Evolutionary conservation across 176 grass and related monocot genomes (phyloP), one percentile per base, ranked within the genome.

Genomic region (Guadua angustifolia): DNA sequence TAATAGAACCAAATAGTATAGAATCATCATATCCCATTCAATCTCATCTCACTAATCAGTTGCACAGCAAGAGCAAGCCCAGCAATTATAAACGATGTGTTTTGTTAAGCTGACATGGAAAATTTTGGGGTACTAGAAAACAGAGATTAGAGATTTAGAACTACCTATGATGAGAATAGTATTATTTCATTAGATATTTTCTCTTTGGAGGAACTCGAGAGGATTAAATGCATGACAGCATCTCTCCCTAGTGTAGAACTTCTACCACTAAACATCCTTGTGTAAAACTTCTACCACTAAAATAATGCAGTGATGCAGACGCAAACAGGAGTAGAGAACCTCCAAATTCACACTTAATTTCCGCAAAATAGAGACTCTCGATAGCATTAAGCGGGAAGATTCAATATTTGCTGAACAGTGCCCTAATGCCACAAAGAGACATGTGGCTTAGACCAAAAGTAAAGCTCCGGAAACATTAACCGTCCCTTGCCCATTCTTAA

Each of bases 401-500:
- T 9, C 42, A 43, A 43, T 4, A 73, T 62, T 71, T 57, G 19
- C 66, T 78, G 45, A 78, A 72, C 55, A 49, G 63, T 19, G 7
- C 17, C 39, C 17, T 43, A 43, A 50, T 47, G 14, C 36, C 3
- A 55, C 64, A 63, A 39, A 24, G 19, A 76, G 53, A 46, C 35
- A 85, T 38, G 43, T 24, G 38, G 72, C 50, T 24, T 16, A 53
- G 15, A 72, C 38, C 25, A 56, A 82, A 82, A 55, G 33, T 25
- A 25, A 33, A 49, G 10, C 70, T n/a, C 58, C 39, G 33, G 73
- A 78, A 66, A 86, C 72, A 58, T 73, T 22, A 78, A 42, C 42
- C 59, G 74, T 58, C 26, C 75, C 64, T 66, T 44, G 68, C 4
- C 25, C 60, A 65, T 68, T 58, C 81, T 79, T 46, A 78, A 90